These are phyloP conservation scores for Tricholoma furcatifolium DNA, from an alignment of 768 basidiomycete species.

Conservation along the genomic window DNA sequence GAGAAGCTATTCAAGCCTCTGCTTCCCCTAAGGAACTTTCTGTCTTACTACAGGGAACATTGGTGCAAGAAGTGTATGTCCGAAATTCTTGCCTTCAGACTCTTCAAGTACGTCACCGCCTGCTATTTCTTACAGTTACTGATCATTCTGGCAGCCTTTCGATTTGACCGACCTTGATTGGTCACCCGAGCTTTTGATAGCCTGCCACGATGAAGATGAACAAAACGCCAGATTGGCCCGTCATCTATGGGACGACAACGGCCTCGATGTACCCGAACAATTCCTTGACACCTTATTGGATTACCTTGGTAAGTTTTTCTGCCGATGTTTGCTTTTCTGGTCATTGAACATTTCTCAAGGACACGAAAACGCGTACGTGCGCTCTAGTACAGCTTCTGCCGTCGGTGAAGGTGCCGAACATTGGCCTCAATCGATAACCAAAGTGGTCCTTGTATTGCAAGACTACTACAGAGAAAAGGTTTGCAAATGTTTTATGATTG, in stretches of 20 bases:
- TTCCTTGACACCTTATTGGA: conserved; percentile 56
- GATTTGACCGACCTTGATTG: conserved; percentile 95
- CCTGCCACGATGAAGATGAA: conserved; percentile 81
- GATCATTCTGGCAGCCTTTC: conserved; percentile 60
- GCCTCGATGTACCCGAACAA: conserved; percentile 77
- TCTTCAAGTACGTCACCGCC: conserved; percentile 58
- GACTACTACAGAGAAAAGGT: conserved; percentile 85
- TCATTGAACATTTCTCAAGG: conserved; percentile 37
- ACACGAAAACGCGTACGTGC: conserved; percentile 79
- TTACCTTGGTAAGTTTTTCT: conserved; percentile 61
- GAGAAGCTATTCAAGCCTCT: conserved; percentile 70
- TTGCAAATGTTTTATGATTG: conserved; percentile 1
- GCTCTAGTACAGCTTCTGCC: conserved; percentile 66
- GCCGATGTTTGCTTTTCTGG: background rate
- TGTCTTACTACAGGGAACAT: conserved; percentile 68
- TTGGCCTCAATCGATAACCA: conserved; percentile 57
- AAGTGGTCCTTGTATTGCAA: conserved; percentile 54
- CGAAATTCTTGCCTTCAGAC: conserved; percentile 89
- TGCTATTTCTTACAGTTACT: conserved; percentile 2
- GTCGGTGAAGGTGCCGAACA: conserved; percentile 76
- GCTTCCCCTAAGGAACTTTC: conserved; percentile 62
- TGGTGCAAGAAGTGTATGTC: conserved; percentile 85
- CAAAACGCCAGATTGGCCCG: conserved; percentile 82
- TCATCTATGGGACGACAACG: conserved; percentile 94
- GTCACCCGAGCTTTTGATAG: conserved; percentile 86